These are phyloP conservation scores for Pelargonium fulgidum DNA, from an alignment of 441 rosid species.

Conservation along the genomic window DNA sequence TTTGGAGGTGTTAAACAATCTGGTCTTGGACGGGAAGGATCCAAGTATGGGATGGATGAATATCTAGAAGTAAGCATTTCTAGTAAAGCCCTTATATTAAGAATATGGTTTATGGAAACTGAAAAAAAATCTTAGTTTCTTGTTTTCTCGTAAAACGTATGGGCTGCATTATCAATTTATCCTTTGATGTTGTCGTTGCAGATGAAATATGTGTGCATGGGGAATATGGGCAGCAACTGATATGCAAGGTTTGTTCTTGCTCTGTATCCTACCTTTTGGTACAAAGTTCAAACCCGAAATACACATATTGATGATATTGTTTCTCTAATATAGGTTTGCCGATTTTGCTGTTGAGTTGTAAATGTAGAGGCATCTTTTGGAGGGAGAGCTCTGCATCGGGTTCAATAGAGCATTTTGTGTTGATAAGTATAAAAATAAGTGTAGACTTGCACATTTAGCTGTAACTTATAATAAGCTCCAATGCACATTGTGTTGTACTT, in stretches of 20 bases:
- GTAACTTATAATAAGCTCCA: neutral
- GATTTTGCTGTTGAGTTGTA: neutral
- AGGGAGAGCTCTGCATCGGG: neutral
- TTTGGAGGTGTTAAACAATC: conserved; percentile 94
- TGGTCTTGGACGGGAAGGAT: conserved; percentile 6
- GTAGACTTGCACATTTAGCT: neutral
- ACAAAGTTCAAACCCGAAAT: neutral
- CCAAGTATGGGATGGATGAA: neutral
- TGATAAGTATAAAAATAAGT: neutral
- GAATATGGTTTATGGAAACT: too few species aligned
- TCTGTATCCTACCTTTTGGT: too few species aligned
- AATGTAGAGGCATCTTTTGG: conserved; percentile 3
- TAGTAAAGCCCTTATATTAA: too few species aligned
- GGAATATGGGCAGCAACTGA: neutral
- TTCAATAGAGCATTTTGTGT: neutral
- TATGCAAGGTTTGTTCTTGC: conserved; percentile 2
- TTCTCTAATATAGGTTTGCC: neutral
- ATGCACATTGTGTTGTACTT: neutral
- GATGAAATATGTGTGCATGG: neutral
- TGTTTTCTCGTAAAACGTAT: neutral
- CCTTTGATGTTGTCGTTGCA: neutral
- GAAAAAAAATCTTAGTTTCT: neutral
- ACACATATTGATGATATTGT: neutral
- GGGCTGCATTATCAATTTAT: neutral
- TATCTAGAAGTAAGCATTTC: conserved; percentile 52